These are phyloP conservation scores for Crithidia sp. DNA, from an alignment of 208 protist genomes.

Conservation along the genomic window DNA sequence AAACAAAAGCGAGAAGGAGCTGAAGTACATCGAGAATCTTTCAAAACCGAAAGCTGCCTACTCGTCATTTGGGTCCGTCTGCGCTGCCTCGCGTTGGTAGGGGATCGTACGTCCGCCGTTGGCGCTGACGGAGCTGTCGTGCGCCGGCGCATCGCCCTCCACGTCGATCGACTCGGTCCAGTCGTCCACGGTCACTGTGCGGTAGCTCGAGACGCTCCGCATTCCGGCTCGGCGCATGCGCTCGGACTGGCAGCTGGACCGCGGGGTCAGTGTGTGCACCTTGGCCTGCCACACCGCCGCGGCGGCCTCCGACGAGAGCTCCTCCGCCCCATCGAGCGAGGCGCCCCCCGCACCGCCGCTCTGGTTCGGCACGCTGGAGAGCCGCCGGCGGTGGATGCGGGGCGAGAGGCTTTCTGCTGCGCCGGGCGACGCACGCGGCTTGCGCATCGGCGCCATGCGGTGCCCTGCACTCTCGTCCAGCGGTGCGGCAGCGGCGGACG, in stretches of 20 bases:
- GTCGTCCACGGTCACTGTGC: slow-evolving; percentile 14
- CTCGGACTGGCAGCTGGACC: slow-evolving; percentile 19
- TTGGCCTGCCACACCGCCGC: slow-evolving; percentile 2
- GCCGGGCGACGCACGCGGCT: background rate
- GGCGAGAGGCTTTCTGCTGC: slow-evolving; percentile 5
- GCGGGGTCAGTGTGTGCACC: slow-evolving; percentile 14
- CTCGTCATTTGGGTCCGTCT: background rate
- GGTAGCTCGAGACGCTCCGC: slow-evolving; percentile 9
- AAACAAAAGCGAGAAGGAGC: background rate
- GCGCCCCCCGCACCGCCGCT: background rate
- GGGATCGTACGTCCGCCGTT: background rate
- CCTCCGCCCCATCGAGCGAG: background rate
- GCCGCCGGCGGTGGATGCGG: background rate
- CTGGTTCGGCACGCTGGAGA: background rate
- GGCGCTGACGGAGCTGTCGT: background rate
- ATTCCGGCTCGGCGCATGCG: background rate
- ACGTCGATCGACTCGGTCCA: background rate
- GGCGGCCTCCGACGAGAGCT: slow-evolving; percentile 3
- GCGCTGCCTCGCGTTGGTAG: background rate
- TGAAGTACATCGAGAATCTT: background rate
- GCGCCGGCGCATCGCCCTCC: background rate
- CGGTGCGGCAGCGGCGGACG: background rate
- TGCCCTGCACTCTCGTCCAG: background rate
- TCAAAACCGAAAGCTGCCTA: background rate
- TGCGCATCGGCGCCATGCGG: background rate